These are phyloP conservation scores for Termitomyces sp. DNA, from an alignment of 768 basidiomycete species.

Conservation along the genomic window DNA sequence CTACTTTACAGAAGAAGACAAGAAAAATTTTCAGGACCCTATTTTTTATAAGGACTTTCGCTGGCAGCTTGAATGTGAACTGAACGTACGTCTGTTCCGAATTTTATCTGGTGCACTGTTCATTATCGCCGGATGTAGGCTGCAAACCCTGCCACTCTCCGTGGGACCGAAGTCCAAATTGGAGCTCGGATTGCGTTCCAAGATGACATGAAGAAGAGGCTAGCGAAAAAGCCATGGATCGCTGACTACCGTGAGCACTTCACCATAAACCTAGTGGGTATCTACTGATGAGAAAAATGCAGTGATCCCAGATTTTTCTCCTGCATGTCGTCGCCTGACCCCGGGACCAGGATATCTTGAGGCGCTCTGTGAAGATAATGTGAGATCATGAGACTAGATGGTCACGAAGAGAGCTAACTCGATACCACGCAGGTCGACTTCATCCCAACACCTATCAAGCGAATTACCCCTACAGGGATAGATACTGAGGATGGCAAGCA, in stretches of 20 bases:
- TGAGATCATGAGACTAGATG: slow-evolving; percentile 17
- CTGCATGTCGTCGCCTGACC: slow-evolving; percentile 61
- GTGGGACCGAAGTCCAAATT: slow-evolving; percentile 34
- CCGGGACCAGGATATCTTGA: slow-evolving; percentile 69
- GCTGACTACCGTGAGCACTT: slow-evolving; percentile 43
- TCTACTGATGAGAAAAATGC: neutral
- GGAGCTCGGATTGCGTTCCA: slow-evolving; percentile 33
- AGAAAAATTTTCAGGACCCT: slow-evolving; percentile 44
- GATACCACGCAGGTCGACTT: slow-evolving; percentile 44
- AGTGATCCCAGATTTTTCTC: slow-evolving; percentile 61
- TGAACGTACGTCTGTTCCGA: slow-evolving; percentile 39
- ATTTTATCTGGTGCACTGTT: neutral
- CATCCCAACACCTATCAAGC: slow-evolving; percentile 45
- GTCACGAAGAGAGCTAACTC: neutral
- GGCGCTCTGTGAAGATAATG: slow-evolving; percentile 61
- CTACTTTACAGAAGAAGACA: slow-evolving; percentile 48
- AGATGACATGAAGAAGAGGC: slow-evolving; percentile 43
- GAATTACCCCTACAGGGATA: slow-evolving; percentile 51
- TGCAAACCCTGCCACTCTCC: slow-evolving; percentile 38
- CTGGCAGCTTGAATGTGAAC: slow-evolving; percentile 40
- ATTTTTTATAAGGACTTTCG: slow-evolving; percentile 46
- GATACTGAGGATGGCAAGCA: slow-evolving; percentile 52
- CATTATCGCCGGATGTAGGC: slow-evolving; percentile 14
- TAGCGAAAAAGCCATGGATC: slow-evolving; percentile 59
- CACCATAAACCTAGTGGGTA: neutral